phyloP scores from a whole-genome alignment of 306 rosid species.

The Vigna radiata region DNA sequence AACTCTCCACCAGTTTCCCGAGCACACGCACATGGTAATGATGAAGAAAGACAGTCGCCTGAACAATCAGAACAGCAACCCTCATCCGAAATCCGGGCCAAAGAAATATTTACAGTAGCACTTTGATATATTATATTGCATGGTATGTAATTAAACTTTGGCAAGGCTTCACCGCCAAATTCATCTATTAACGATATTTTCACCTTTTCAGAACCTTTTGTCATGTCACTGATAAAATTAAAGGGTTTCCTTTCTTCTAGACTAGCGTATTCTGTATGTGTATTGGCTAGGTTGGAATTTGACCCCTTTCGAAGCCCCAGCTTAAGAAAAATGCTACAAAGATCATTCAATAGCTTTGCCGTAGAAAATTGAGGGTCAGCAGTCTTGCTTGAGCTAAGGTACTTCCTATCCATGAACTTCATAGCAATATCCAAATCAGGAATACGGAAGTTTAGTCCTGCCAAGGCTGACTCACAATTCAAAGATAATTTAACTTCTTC shows the following conservation, averaged over 20 bases:
- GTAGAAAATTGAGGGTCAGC: conserved; percentile 41
- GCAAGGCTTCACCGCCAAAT: conserved; percentile 57
- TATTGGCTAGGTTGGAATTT: conserved; percentile 38
- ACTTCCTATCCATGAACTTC: conserved; percentile 50
- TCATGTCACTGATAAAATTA: conserved; percentile 52
- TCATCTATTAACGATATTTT: conserved; percentile 65
- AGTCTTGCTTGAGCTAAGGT: conserved; percentile 25
- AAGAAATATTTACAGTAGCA: conserved; percentile 68
- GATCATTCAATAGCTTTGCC: conserved; percentile 42
- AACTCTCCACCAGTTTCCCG: conserved; percentile 89
- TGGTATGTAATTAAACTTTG: conserved; percentile 78
- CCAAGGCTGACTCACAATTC: conserved; percentile 43
- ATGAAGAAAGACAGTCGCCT: conserved; percentile 66
- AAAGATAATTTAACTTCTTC: conserved; percentile 49
- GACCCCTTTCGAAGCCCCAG: conserved; percentile 40
- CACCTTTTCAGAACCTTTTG: conserved; percentile 74
- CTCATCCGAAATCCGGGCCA: conserved; percentile 79
- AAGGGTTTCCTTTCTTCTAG: conserved; percentile 36
- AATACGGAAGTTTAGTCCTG: conserved; percentile 29
- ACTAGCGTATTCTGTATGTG: conserved; percentile 33
- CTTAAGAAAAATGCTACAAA: conserved; percentile 48
- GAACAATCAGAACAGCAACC: conserved; percentile 74
- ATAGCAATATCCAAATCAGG: conserved; percentile 45
- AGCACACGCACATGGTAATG: conserved; percentile 85
- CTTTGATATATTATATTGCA: conserved; percentile 62